Base-by-base conservation (phyloP, 1,284 basidiomycete species). In the Ustilago curta region DNA sequence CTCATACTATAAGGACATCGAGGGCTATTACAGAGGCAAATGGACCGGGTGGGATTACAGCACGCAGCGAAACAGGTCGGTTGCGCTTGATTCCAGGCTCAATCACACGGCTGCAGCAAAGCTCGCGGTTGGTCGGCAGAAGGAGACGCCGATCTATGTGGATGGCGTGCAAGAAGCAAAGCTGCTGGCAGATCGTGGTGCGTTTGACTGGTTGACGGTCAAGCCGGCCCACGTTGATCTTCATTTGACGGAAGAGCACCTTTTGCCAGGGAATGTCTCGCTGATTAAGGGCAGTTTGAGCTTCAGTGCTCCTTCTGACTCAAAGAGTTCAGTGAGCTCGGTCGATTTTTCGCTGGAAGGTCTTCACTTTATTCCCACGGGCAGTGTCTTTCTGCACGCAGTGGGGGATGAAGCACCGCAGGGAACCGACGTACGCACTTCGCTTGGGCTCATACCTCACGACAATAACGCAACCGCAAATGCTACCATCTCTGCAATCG, bases 321-420 rank as follows among this genome's bases (percentile, higher is more conserved):
- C 51, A 8, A 37, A 48, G n/a, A 23, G 25, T 31, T 14, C 43
- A 7, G 27, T 53, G 9, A 53, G 54, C 3, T 57, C 76, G 50
- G 62, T 81, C 39, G 71, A 75, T 32, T 72, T 80, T 25, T 69
- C 71, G 9, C 73, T 84, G 9, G 80, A 80, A 12, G 77, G 78
- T 19, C 70, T 75, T 16, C 59, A 79, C 43, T 72, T 68, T 23
- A 50, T 70, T 5, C 56, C 49, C 19, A 72, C 67, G 14, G 76
- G 68, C n/a, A 65, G 60, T 23, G 32, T 75, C 14, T 78, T 54
- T 29, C 31, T 62, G 12, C 53, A 55, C 27, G 62, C 43, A 18
- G 18, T 63, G 31, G 50, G 45, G n/a, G 47, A 55, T 12, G 68
- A 62, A 71, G 59, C 53, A 21, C 39, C 45, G 53, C 23, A 14